phyloP scores from a whole-genome alignment of 2,329 filamentous ascomycete genomes.

The Aurifilum marmelostoma region DNA sequence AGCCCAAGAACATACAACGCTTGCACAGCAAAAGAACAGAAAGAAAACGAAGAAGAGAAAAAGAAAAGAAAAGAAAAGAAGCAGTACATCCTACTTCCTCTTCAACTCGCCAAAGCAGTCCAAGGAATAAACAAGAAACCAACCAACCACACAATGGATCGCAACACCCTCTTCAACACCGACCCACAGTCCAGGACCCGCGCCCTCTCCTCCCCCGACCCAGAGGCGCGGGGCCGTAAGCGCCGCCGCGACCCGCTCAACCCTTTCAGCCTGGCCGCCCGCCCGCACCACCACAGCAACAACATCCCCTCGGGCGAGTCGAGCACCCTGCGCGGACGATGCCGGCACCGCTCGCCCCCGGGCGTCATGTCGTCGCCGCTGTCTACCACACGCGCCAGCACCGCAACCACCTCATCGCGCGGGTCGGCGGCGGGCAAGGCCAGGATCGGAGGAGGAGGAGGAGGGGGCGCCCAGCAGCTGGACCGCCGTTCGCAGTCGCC shows the following conservation, averaged over 20 bases:
- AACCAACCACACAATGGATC: constrained; percentile 20
- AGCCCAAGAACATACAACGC: no score
- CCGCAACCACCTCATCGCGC: background rate
- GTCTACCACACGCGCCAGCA: background rate
- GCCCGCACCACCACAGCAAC: constrained; percentile 26
- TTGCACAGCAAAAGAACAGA: no score
- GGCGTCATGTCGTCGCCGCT: constrained; percentile 42
- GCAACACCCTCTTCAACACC: constrained; percentile 7
- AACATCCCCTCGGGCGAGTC: constrained; percentile 43
- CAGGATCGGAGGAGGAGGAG: no score
- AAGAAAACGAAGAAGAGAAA: background rate
- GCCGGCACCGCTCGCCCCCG: constrained; percentile 44
- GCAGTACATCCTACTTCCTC: no score
- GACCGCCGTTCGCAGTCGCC: background rate
- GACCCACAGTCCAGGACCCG: constrained; percentile 24
- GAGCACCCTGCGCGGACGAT: constrained; percentile 46
- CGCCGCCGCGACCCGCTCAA: constrained; percentile 39
- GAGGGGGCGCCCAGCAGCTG: no score
- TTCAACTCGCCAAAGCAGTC: no score
- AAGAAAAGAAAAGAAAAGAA: no score
- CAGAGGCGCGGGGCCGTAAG: constrained; percentile 43
- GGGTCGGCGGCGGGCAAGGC: background rate
- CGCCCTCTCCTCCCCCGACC: constrained; percentile 38
- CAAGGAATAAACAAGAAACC: background rate
- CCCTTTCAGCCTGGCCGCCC: constrained; percentile 33